Evolutionary conservation across 2,329 filamentous ascomycete genomes (phyloP), one percentile per base, ranked within the genome.

Genomic region (Pseudovirgaria hyperparasitica): DNA sequence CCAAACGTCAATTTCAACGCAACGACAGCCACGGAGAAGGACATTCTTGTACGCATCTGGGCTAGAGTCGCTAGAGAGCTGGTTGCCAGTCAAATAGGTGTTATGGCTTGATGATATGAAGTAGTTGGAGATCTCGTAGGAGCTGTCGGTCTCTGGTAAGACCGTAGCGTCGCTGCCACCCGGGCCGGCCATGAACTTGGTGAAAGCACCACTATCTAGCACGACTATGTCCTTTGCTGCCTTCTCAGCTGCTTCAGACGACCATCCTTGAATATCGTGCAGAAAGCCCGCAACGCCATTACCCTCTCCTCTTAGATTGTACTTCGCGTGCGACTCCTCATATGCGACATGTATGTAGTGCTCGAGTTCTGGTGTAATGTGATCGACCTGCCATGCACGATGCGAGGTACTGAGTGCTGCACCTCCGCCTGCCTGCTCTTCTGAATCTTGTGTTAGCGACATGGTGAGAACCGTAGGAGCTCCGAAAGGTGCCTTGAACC

Each of bases 71-170:
- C 82, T 84, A 33, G 72, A 76, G 21, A 90, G 64, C 54, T 94
- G 87, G 43, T 92, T 85, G 2, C 86, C 86, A 2, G 76, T 76
- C 22, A 93, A 62, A 50, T 93, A 94, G 1, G 86, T 94, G 50
- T 94, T 94, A 60, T 94, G 86, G 46, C 84, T 93, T 39, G 82
- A 92, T 35, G 78, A 92, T 50, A 94, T 86, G 52, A 84, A 94
- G 58, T 94, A 94, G 48, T 92, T 84, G 24, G 78, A 82, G 31
- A 92, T 65, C 4, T 82, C 80, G 27, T 68, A 70, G 1, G 67
- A 67, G 17, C 73, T 49, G 45, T 85, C 76, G 62, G 35, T 56
- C n/a, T n/a, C n/a, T n/a, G n/a, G n/a, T n/a, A n/a, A n/a, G n/a
- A n/a, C n/a, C n/a, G n/a, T n/a, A n/a, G n/a, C n/a, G n/a, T n/a